Evolutionary conservation across 768 basidiomycete species (phyloP).

Genomic region (Vararia minispora): DNA sequence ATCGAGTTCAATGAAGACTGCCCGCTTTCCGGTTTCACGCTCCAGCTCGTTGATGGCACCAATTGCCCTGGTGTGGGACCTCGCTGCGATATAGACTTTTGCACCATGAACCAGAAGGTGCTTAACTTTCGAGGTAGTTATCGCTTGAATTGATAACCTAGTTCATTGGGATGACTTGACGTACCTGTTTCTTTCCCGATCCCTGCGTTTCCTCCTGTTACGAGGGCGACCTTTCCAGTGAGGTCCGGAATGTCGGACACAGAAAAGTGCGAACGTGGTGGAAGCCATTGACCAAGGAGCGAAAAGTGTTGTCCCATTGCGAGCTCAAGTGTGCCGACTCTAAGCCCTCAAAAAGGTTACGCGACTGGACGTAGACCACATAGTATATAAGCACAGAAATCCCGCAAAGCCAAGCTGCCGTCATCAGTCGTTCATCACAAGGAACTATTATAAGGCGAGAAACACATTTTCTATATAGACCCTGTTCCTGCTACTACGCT

Average conservation of each 20-base stretch:
- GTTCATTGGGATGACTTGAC: too few relatives aligned
- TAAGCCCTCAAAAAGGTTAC: too few relatives aligned
- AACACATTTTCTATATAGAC: too few relatives aligned
- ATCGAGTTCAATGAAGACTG: constrained; percentile 21
- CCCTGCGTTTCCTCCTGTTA: constrained; percentile 16
- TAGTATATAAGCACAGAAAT: too few relatives aligned
- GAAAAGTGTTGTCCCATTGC: background rate
- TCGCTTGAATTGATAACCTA: too few relatives aligned
- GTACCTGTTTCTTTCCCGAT: constrained; percentile 16
- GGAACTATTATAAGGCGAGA: too few relatives aligned
- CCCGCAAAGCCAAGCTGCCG: too few relatives aligned
- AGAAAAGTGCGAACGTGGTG: background rate
- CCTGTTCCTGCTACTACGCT: too few relatives aligned
- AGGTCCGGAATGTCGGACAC: constrained; percentile 2
- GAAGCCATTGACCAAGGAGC: constrained; percentile 1
- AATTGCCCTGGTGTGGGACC: constrained; percentile 17
- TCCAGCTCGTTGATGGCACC: constrained; percentile 23
- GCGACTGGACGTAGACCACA: too few relatives aligned
- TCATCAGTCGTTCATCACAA: too few relatives aligned
- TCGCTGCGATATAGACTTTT: constrained; percentile 25
- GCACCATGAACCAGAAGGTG: constrained; percentile 1
- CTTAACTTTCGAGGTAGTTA: too few relatives aligned
- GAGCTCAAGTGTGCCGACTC: too few relatives aligned
- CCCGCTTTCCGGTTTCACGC: constrained; percentile 21
- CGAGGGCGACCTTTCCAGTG: constrained; percentile 1